A percentile compares a stretch with the other conserved stretches of the same genome.
Evolutionary conservation across 2,329 filamentous ascomycete species (phyloP).

Genomic region (Cytospora paraplurivora): DNA sequence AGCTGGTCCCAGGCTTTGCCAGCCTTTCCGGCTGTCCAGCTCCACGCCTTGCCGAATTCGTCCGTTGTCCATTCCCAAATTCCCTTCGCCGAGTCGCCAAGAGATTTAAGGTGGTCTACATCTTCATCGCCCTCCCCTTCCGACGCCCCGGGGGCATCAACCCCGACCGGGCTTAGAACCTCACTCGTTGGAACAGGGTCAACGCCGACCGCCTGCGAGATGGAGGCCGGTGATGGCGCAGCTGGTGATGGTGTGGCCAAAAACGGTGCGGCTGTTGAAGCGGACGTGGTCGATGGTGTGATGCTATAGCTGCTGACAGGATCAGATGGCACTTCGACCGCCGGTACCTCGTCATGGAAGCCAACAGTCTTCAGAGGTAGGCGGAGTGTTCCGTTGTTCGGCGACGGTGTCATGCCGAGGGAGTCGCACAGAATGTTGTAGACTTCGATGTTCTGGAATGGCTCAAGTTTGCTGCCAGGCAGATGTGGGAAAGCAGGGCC

Average conservation of each 20-base stretch:
- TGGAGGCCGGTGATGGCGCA: conserved; percentile 16
- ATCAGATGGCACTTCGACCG: conserved; percentile 55
- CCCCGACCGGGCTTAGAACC: conserved; percentile 32
- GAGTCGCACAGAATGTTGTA: conserved; percentile 96
- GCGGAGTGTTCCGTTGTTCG: conserved; percentile 86
- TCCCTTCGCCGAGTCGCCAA: conserved; percentile 37
- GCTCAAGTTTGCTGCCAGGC: conserved; percentile 75
- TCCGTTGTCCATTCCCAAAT: conserved; percentile 57
- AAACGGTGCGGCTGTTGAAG: not conserved
- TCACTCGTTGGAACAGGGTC: conserved; percentile 32
- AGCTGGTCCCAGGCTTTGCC: conserved; percentile 51
- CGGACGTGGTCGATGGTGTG: conserved; percentile 5
- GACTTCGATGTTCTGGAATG: conserved; percentile 91
- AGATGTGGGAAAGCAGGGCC: conserved; percentile 90
- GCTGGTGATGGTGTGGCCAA: conserved; percentile 25
- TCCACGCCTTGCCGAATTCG: conserved; percentile 50
- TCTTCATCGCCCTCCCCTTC: conserved; percentile 31
- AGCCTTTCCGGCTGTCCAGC: conserved; percentile 53
- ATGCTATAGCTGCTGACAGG: conserved; percentile 43
- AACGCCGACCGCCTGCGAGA: conserved; percentile 27
- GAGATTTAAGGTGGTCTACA: conserved; percentile 37
- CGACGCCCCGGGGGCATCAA: conserved; percentile 30
- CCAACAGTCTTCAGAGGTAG: conserved; percentile 68
- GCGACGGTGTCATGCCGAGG: conserved; percentile 68
- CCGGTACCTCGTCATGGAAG: conserved; percentile 56